Evolutionary conservation across 441 rosid genomes (phyloP), one percentile per base, ranked within the genome.

Genomic region (Theobroma grandiflorum): DNA sequence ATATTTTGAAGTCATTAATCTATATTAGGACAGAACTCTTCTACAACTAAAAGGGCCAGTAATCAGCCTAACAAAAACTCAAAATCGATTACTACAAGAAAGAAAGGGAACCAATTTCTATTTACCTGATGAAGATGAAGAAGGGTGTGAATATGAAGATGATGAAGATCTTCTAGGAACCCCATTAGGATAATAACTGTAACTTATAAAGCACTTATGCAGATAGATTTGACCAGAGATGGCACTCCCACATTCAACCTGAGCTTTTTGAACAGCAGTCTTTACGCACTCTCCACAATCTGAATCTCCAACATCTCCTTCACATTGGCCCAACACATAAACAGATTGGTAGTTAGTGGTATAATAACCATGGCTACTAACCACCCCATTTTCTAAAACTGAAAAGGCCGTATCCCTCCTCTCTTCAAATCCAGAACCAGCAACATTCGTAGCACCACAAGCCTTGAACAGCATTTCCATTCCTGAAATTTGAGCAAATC

Each of bases 281-380:
- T 89, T 91, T 6, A 95, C 86, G 77, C 99, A 97, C 0, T 86
- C 88, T 2, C 95, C 97, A 75, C 99, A 97, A 83, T 97, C 99
- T 2, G 98, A 85, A 81, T 95, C 98, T 76, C 99, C 99, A 31
- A 97, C 88, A 87, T 95, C 99, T 15, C 99, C 99, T 79, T 96
- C 94, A 80, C 99, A 96, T 85, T 96, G 99, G 43, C 94, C 99
- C 86, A 96, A 84, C 14, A 95, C 82, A 80, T 88, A 91, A 61
- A 96, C 86, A 33, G 92, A 87, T 80, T 94, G 91, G 77, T 92
- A 93, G 43, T 88, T 95, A 0, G 93, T 85, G 0, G 98, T 86
- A 18, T 84, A 96, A 82, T 88, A 96, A 0, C 98, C 98, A 69
- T 92, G 98, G 7, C 93, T 90, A 9, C 89, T 86, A 4, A 85